Base-by-base conservation (phyloP, 2,329 filamentous ascomycete species). In the Nemania sp. region DNA sequence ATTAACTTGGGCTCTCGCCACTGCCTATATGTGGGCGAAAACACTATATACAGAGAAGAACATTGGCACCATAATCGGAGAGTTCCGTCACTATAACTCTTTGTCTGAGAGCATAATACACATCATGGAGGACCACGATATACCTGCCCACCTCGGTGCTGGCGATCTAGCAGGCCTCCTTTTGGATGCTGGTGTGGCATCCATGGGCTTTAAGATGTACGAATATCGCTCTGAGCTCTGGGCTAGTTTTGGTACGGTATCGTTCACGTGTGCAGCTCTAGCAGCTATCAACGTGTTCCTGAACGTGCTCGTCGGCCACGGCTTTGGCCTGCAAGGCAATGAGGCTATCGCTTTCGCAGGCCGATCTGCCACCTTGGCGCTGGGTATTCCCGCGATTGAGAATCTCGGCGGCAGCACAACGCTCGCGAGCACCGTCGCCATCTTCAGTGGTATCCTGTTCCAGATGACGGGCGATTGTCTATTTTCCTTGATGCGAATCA, bases 161-260 rank as follows among this genome's bases (percentile, higher is more conserved):
- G 77, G 77, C 20, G 77, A 79, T 52, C 63, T 78, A 7, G 73
- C 76, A 8, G 66, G 68, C 8, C 68, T 74, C 1, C 62, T 79
- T 10, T 63, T 79, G 8, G 77, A 79, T 32, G 76, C 77, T 5
- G 77, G 77, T 10, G 77, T 79, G 32, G 72, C 75, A 26, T 76
- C 73, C 41, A 67, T 78, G 64, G 77, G 77, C 0, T 73, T 79
- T 67, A 79, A 79, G 68, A 78, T 79, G 74, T 79, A 76, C 66
- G 77, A 79, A 59, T 76, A 78, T 63, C 75, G 77, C 22, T 67
- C 67, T n/a, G 77, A 78, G 52, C 69, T 79, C 5, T 76, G 74
- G 72, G 63, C 68, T 4, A 74, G 73, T 55, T 61, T 75, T 38
- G 64, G 63, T 26, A 75, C 77, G 8, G 74, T 78, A 4, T 65